Evolutionary conservation across 2,329 filamentous ascomycete species (phyloP).

Genomic region (Arthrobotrys entomopaga): DNA sequence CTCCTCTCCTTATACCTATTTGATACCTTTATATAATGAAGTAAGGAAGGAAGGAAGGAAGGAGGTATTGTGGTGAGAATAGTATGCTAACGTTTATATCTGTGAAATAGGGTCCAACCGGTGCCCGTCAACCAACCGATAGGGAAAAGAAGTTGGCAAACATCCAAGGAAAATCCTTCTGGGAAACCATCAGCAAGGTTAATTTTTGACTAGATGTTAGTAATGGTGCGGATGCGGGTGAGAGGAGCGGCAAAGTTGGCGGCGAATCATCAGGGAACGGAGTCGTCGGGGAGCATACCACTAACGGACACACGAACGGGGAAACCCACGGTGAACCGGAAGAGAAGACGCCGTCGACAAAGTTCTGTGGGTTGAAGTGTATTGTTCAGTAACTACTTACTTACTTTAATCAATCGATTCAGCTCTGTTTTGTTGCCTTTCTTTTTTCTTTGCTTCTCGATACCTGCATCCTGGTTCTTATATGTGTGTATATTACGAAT

Average conservation of each 20-base stretch:
- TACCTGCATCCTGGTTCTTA: slow-evolving; percentile 12
- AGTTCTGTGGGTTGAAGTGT: slow-evolving; percentile 52
- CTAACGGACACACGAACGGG: slow-evolving; percentile 5
- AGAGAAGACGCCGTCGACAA: slow-evolving; percentile 34
- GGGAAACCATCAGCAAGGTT: slow-evolving; percentile 77
- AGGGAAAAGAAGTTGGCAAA: slow-evolving; percentile 82
- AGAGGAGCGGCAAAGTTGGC: slow-evolving; percentile 11
- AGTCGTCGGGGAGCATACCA: slow-evolving; percentile 12
- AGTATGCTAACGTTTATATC: slow-evolving; percentile 15
- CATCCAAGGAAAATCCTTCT: slow-evolving; percentile 87
- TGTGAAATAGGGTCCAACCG: slow-evolving; percentile 70
- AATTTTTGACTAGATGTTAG: slow-evolving; percentile 81
- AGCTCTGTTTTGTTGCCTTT: background rate
- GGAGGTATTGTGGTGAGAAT: background rate
- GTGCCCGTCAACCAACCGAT: slow-evolving; percentile 79
- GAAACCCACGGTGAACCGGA: slow-evolving; percentile 4
- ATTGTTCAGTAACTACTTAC: slow-evolving; percentile 41
- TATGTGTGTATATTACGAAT: slow-evolving; percentile 29
- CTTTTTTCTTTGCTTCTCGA: background rate
- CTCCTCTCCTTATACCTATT: slow-evolving; percentile 17
- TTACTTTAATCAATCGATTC: background rate
- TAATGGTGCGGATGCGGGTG: slow-evolving; percentile 59
- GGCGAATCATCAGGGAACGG: slow-evolving; percentile 39
- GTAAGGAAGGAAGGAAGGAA: no score
- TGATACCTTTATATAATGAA: no score